A percentile compares a stretch with the other conserved stretches of the same genome.
Evolutionary conservation across 2,329 filamentous ascomycete genomes (phyloP).

Genomic region (Penicillium sp.): DNA sequence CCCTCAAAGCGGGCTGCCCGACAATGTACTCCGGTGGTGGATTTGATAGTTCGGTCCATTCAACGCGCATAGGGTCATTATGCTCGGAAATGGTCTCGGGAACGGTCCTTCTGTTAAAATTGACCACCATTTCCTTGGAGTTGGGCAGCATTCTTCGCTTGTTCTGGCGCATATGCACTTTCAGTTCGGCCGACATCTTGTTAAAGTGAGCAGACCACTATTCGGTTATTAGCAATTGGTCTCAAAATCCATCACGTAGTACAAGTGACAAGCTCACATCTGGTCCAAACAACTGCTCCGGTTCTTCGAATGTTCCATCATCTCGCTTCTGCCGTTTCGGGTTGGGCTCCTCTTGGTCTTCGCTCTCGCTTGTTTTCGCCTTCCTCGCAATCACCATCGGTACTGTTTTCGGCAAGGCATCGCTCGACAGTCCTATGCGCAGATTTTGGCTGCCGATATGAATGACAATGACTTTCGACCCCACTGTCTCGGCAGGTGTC

Average conservation of each 20-base stretch:
- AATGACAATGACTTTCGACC: slow-evolving; percentile 90
- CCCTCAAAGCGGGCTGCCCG: slow-evolving; percentile 76
- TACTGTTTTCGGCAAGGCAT: slow-evolving; percentile 89
- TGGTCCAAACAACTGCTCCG: slow-evolving; percentile 83
- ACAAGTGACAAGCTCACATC: slow-evolving; percentile 58
- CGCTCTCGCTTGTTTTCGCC: slow-evolving; percentile 75
- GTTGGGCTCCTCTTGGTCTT: slow-evolving; percentile 76
- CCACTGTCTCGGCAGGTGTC: slow-evolving; percentile 63
- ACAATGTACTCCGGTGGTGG: slow-evolving; percentile 76
- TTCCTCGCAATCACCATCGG: slow-evolving; percentile 89
- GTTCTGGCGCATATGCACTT: slow-evolving; percentile 85
- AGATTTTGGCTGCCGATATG: slow-evolving; percentile 95
- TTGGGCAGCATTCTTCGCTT: slow-evolving; percentile 96
- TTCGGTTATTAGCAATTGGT: slow-evolving; percentile 1
- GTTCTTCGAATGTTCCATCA: slow-evolving; percentile 49
- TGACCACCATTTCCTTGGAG: slow-evolving; percentile 91
- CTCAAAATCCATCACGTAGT: not conserved
- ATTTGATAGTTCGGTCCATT: slow-evolving; percentile 81
- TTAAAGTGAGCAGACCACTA: slow-evolving; percentile 67
- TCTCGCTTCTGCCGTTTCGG: slow-evolving; percentile 65
- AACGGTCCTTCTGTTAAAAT: slow-evolving; percentile 83
- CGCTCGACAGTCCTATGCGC: slow-evolving; percentile 90
- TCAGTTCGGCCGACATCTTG: slow-evolving; percentile 82
- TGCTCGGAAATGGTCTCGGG: slow-evolving; percentile 89
- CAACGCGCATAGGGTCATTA: slow-evolving; percentile 89